Evolutionary conservation across 495 filamentous ascomycete species (phyloP), one percentile per base, ranked within the genome.

Genomic region (Annulohypoxylon stygium): DNA sequence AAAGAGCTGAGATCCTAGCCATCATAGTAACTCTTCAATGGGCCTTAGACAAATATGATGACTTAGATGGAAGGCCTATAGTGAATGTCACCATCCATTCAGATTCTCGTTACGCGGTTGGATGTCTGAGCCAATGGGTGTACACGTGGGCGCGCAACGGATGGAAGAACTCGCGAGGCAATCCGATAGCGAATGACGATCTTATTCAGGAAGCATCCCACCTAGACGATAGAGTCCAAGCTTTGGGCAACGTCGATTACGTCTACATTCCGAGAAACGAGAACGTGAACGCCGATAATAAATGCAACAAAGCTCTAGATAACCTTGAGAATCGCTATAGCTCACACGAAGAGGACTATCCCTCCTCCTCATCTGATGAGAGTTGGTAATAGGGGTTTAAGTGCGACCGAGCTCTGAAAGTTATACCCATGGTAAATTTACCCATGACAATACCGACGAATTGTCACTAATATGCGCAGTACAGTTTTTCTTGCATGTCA

Each of bases 1-100:
- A 83, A 61, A 74, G 82, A 47, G 82, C 82, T 16, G 80, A 85
- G 67, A 57, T 85, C 37, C 69, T 65, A 1, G 81, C 79, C 36
- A 76, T 83, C 34, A 81, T 84, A 18, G 8, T 84, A 8, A 83
- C 80, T 16, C 74, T 85, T 3, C 36, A 82, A 55, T 67, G 70
- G 62, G 81, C 79, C 0, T 33, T 81, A 36, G 63, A 75, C n/a
- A 80, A 73, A 61, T 75, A 68, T 48, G 3, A 75, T 0, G 26
- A 77, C 6, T 65, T 82, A 0, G 2, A 70, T 12, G 0, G 6
- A 23, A 2, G 55, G 7, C 74, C 75, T 2, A 0, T 8, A 0
- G 0, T 81, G 5, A 1, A 54, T 0, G 73, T 82, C 51, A 75
- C 33, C 2, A 78, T 81, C 18, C 8, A 78, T 20, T 77, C 79